Conservation (phyloP, 768 basidiomycete genomes). For the Kondoa subrosea region DNA sequence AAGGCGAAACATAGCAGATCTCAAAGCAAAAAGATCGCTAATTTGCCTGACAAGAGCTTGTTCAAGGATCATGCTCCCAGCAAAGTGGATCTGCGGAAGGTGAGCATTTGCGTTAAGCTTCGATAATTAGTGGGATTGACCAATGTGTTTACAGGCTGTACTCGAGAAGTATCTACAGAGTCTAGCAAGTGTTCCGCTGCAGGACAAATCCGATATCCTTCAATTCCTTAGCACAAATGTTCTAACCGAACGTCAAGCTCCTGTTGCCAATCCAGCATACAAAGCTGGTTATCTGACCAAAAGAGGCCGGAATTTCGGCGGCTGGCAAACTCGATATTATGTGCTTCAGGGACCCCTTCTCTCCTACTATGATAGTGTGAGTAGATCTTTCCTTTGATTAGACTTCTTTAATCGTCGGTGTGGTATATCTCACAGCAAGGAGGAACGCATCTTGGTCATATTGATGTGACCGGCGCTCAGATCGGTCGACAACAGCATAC, state of each 20-base stretch:
- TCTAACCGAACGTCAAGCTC: conserved; percentile 54
- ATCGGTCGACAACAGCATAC: conserved; percentile 73
- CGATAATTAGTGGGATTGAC: neutral
- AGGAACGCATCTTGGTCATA: conserved; percentile 77
- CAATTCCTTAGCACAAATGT: conserved; percentile 84
- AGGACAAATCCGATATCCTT: conserved; percentile 75
- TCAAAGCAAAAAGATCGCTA: conserved; percentile 48
- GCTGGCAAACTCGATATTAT: conserved; percentile 83
- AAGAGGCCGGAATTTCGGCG: conserved; percentile 91
- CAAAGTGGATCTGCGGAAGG: conserved; percentile 90
- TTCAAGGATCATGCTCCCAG: conserved; percentile 97
- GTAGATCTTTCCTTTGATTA: conserved; percentile 32
- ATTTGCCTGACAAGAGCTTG: conserved; percentile 73
- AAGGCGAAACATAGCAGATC: conserved; percentile 42
- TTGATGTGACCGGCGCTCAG: conserved; percentile 74
- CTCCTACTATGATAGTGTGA: conserved; percentile 87
- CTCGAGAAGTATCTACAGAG: conserved; percentile 74
- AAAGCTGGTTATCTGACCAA: conserved; percentile 46
- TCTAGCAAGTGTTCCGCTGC: conserved; percentile 61
- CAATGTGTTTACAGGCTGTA: conserved; percentile 26
- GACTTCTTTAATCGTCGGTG: conserved; percentile 8
- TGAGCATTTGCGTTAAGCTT: conserved; percentile 34
- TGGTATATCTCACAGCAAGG: conserved; percentile 46
- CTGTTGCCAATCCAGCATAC: conserved; percentile 39
- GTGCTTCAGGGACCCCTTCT: conserved; percentile 76